These are phyloP conservation scores for Ogataea paraovalis DNA, from an alignment of 805 yeast species.

Conservation along the genomic window DNA sequence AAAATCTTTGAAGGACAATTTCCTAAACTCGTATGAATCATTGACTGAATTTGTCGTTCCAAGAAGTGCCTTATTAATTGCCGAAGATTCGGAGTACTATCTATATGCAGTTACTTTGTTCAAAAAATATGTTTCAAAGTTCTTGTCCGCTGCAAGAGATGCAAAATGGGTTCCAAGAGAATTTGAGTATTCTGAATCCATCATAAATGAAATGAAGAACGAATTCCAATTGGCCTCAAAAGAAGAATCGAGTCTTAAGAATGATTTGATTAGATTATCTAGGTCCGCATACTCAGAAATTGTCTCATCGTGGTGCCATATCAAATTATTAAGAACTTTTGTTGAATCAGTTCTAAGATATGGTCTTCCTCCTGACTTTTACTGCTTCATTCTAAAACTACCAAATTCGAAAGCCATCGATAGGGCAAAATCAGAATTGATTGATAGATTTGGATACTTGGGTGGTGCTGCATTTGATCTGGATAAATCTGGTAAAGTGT, in stretches of 20 bases:
- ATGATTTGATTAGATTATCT: conserved; percentile 77
- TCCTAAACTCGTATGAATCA: conserved; percentile 69
- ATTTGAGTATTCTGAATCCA: conserved; percentile 77
- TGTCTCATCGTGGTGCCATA: conserved; percentile 82
- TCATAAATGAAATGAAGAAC: conserved; percentile 64
- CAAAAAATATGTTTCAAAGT: conserved; percentile 72
- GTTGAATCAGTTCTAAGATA: conserved; percentile 94
- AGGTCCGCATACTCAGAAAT: conserved; percentile 89
- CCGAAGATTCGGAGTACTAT: conserved; percentile 68
- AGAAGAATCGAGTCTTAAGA: conserved; percentile 66
- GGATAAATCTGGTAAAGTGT: conserved; percentile 62
- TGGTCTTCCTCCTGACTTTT: conserved; percentile 93
- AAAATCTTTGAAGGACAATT: conserved; percentile 52
- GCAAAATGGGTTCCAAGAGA: conserved; percentile 90
- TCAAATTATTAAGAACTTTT: conserved; percentile 80
- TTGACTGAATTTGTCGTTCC: conserved; percentile 84
- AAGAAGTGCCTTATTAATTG: conserved; percentile 69
- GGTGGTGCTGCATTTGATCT: conserved; percentile 84
- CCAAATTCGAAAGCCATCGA: conserved; percentile 33
- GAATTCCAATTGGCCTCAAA: conserved; percentile 76
- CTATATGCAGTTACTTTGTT: conserved; percentile 80
- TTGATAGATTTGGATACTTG: conserved; percentile 77
- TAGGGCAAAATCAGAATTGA: conserved; percentile 65
- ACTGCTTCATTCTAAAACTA: conserved; percentile 45
- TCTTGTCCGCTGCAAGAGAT: conserved; percentile 71